These are phyloP conservation scores for Melanomma pulvis-pyrius DNA, from an alignment of 495 filamentous ascomycete species.

Conservation along the genomic window DNA sequence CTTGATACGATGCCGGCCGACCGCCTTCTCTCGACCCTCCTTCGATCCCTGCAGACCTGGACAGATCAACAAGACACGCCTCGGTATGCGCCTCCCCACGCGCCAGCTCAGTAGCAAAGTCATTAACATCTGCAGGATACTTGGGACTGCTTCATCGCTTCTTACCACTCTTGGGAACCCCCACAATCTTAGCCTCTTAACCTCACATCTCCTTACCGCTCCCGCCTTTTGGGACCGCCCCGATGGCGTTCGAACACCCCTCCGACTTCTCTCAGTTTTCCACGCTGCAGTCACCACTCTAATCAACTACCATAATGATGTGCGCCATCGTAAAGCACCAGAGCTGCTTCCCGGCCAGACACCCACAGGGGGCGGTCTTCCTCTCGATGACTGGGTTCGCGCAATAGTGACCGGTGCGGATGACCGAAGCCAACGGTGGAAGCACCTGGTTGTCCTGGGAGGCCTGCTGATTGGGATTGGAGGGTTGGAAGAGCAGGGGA, in stretches of 20 bases:
- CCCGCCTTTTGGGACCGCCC: constrained; percentile 82
- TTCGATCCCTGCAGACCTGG: constrained; percentile 48
- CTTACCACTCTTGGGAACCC: constrained; percentile 85
- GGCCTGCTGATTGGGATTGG: constrained; percentile 85
- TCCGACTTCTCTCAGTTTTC: constrained; percentile 82
- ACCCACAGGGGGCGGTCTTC: constrained; percentile 34
- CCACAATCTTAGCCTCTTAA: constrained; percentile 84
- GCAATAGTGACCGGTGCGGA: constrained; percentile 84
- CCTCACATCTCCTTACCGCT: constrained; percentile 83
- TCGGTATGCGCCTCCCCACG: constrained; percentile 45
- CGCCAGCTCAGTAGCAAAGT: not conserved
- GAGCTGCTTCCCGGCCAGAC: constrained; percentile 49
- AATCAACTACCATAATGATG: constrained; percentile 49
- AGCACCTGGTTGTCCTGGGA: constrained; percentile 78
- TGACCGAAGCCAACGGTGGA: constrained; percentile 81
- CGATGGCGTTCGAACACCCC: constrained; percentile 70
- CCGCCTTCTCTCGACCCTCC: constrained; percentile 45
- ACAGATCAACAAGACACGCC: constrained; percentile 51
- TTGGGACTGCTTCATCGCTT: constrained; percentile 78
- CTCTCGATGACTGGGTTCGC: constrained; percentile 75
- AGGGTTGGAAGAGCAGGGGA: constrained; percentile 56
- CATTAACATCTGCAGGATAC: constrained; percentile 58
- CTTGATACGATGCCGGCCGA: constrained; percentile 44
- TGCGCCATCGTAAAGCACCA: constrained; percentile 43
- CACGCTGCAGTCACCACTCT: constrained; percentile 68